These are phyloP conservation scores for Lentinula sp. DNA, from an alignment of 768 basidiomycete species.

Conservation along the genomic window DNA sequence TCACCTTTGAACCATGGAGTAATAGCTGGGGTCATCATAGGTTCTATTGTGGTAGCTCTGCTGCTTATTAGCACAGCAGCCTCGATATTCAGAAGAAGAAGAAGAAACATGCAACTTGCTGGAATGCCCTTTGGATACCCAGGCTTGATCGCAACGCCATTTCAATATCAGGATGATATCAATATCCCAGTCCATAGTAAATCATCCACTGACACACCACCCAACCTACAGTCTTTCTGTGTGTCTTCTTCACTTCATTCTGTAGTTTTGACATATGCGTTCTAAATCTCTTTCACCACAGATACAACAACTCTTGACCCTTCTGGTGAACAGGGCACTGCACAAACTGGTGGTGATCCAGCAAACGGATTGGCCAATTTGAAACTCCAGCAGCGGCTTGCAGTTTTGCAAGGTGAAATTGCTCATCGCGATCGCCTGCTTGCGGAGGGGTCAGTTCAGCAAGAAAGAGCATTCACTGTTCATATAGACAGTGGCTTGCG, in stretches of 20 bases:
- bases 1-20: not conserved
- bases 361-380: not conserved
- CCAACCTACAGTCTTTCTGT: too few relatives aligned
- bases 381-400: conserved; percentile 2
- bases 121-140: not conserved
- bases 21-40: not conserved
- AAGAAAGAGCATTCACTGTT: not conserved
- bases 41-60: not conserved
- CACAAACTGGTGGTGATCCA: not conserved
- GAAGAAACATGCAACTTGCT: not conserved
- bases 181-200: not conserved
- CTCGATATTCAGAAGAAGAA: not conserved
- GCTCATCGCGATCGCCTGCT: not conserved
- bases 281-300: not conserved
- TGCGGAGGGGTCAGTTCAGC: not conserved
- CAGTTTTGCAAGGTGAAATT: not conserved
- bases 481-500: conserved; percentile 4
- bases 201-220: too few relatives aligned
- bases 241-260: not conserved
- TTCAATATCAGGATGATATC: not conserved
- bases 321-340: not conserved
- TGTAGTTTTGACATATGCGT: too few relatives aligned
- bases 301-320: not conserved
- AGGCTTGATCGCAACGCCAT: not conserved
- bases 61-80: not conserved